Evolutionary conservation across 2,329 filamentous ascomycete species (phyloP).

Genomic region (Cadophora malorum): DNA sequence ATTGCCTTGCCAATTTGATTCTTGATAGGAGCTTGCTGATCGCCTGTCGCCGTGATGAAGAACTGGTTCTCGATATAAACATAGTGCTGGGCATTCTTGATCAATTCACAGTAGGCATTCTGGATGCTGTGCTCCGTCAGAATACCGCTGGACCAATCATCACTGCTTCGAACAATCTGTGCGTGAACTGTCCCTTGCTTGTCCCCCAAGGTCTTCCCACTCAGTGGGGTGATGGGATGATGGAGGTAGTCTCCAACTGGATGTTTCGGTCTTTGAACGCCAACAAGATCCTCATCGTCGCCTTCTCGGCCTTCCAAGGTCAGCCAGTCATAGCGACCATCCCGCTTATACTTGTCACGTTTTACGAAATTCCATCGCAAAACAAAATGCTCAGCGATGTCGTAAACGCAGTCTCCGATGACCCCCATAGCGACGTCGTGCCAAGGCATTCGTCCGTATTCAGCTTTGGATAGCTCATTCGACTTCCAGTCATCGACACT

Average conservation of each 20-base stretch:
- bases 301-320: slow-evolving; percentile 76
- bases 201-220: slow-evolving; percentile 65
- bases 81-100: slow-evolving; percentile 86
- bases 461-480: slow-evolving; percentile 89
- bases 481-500: slow-evolving; percentile 90
- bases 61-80: slow-evolving; percentile 99
- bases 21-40: slow-evolving; percentile 83
- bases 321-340: slow-evolving; percentile 84
- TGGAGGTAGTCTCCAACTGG: slow-evolving; percentile 87
- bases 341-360: slow-evolving; percentile 96
- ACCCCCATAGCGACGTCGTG: slow-evolving; percentile 93
- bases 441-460: slow-evolving; percentile 97
- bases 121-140: slow-evolving; percentile 84
- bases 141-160: slow-evolving; percentile 94
- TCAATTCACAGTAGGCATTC: slow-evolving; percentile 85
- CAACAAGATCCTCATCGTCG: slow-evolving; percentile 83
- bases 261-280: slow-evolving; percentile 86
- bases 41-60: slow-evolving; percentile 91
- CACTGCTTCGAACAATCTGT: slow-evolving; percentile 87
- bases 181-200: slow-evolving; percentile 77
- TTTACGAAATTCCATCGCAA: slow-evolving; percentile 97
- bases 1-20: slow-evolving; percentile 90
- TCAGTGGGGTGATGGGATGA: slow-evolving; percentile 76
- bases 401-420: slow-evolving; percentile 88
- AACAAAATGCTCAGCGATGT: slow-evolving; percentile 95